Base-by-base conservation (phyloP, 2,329 filamentous ascomycete species). In the Zasmidium cellare region DNA sequence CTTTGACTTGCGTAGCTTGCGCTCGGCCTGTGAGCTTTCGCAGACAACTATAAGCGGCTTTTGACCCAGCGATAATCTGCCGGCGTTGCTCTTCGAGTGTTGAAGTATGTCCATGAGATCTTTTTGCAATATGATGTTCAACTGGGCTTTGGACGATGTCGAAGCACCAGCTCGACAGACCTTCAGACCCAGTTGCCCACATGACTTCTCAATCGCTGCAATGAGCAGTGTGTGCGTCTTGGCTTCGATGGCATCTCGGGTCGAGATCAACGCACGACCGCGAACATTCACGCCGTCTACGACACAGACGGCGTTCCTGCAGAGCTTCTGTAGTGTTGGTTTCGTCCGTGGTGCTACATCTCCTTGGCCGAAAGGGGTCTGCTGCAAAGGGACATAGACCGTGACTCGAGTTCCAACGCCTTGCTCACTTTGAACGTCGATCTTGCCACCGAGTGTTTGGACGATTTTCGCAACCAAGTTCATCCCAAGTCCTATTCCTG, bases 401-500 rank as follows among this genome's bases (percentile, higher is more conserved):
- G 64, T 59, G 28, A 66, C 58, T 50, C 55, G 56, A 1, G 64
- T 60, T 3, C 64, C 64, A 3, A 60, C 55, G 9, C 62, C 64
- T 44, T 67, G 68, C 50, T 66, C 63, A 51, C 67, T 70, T 20
- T 67, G 59, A 3, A 72, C 69, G 46, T 68, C 66, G 47, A 89
- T 84, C 20, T 77, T 80, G 0, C 87, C 87, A 25, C 80, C 79
- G 2, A 89, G 73, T 35, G 83, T 80, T 51, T 81, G 80, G 20
- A 88, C 81, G 3, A 90, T 83, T 50, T 57, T 74, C 57, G 66
- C 78, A 69, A 89, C 87, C 6, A 90, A 82, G 45, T 84, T 87
- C 51, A 91, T 72, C 0, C 88, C 88, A 0, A 90, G 75, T 0
- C 87, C 87, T 0, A 84, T 84, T 0, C 87, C 87, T 0, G 83